Conservation (phyloP, 345 rosid species). For the Populus nigra region DNA sequence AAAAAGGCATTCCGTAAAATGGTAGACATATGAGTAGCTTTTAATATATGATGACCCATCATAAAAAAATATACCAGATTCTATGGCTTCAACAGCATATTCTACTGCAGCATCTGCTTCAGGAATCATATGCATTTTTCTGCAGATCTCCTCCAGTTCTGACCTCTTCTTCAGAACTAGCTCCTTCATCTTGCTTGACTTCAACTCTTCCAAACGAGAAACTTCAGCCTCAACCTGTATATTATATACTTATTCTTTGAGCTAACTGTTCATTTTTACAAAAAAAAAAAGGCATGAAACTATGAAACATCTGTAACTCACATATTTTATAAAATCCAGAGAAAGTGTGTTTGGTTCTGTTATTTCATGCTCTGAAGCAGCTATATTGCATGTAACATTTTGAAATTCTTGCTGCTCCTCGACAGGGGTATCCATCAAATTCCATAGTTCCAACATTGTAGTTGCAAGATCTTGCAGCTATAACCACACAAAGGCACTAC, state of each 20-base stretch:
- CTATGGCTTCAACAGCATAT: slow-evolving; percentile 65
- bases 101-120: slow-evolving; percentile 63
- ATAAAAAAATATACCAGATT: slow-evolving; percentile 53
- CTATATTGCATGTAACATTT: slow-evolving; percentile 84
- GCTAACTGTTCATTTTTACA: neutral
- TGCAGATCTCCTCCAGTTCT: slow-evolving; percentile 85
- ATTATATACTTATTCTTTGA: slow-evolving; percentile 17
- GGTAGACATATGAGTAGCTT: neutral
- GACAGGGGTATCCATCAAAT: slow-evolving; percentile 95
- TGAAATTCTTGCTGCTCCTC: slow-evolving; percentile 93
- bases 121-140: slow-evolving; percentile 81
- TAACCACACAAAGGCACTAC: slow-evolving; percentile 18
- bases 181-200: slow-evolving; percentile 95
- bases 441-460: slow-evolving; percentile 90
- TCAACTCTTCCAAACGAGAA: slow-evolving; percentile 73
- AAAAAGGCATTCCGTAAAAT: neutral
- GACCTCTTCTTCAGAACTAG: slow-evolving; percentile 87
- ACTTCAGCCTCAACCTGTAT: slow-evolving; percentile 91
- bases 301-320: slow-evolving; percentile 41
- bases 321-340: slow-evolving; percentile 66
- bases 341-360: slow-evolving; percentile 84
- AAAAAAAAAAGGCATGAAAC: neutral
- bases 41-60: neutral
- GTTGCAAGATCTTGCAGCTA: slow-evolving; percentile 99
- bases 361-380: slow-evolving; percentile 92